Conservation (phyloP, 129 eudicot species). For the Centella asiatica region DNA sequence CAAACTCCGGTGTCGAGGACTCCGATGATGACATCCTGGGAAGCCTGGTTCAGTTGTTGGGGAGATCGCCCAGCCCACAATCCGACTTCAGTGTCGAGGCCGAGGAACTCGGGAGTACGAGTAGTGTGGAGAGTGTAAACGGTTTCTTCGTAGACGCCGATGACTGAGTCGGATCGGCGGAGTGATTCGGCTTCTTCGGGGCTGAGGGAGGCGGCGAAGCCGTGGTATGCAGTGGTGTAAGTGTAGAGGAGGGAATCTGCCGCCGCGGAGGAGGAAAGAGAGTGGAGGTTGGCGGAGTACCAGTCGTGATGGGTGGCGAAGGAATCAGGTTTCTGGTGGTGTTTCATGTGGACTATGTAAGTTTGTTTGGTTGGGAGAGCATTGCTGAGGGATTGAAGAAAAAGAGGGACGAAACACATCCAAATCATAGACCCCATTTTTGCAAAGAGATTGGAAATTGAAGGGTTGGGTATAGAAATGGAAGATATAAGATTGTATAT, state of each 20-base stretch:
- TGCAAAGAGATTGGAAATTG: background rate
- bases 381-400: slow-evolving; percentile 10
- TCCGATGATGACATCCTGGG: slow-evolving; percentile 63
- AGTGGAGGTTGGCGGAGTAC: slow-evolving; percentile 50
- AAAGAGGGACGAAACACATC: slow-evolving; percentile 15
- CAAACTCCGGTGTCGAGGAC: slow-evolving; percentile 80
- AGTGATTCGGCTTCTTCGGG: slow-evolving; percentile 31
- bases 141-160: slow-evolving; percentile 49
- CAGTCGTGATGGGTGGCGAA: slow-evolving; percentile 57
- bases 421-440: slow-evolving; percentile 24
- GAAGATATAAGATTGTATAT: background rate
- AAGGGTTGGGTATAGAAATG: background rate
- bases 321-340: slow-evolving; percentile 38
- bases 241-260: slow-evolving; percentile 41
- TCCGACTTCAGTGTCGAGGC: slow-evolving; percentile 35
- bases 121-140: slow-evolving; percentile 71
- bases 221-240: slow-evolving; percentile 62
- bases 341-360: slow-evolving; percentile 77
- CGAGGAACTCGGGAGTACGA: slow-evolving; percentile 73
- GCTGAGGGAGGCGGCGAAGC: slow-evolving; percentile 54
- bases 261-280: slow-evolving; percentile 29
- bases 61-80: slow-evolving; percentile 43
- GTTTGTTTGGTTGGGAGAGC: slow-evolving; percentile 24
- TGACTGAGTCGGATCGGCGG: slow-evolving; percentile 28
- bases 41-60: slow-evolving; percentile 31